Conservation (phyloP, 441 rosid genomes). For the Arabidopsis lyrata region DNA sequence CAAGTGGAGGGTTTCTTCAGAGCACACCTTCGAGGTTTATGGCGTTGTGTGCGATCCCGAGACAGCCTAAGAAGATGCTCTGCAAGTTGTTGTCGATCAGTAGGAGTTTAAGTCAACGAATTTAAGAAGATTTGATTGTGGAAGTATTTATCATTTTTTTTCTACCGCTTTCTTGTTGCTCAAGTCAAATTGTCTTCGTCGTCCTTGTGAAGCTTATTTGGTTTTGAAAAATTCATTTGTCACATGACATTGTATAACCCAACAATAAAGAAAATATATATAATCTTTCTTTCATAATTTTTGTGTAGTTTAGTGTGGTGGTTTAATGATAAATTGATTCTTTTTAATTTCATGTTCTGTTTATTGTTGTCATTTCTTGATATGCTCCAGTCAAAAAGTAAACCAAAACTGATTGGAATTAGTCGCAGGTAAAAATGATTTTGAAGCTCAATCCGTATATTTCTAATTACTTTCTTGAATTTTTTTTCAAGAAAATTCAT, state of each 20-base stretch:
- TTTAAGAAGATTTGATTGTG: conserved; percentile 34
- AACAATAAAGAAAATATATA: conserved; percentile 11
- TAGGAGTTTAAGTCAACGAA: conserved; percentile 71
- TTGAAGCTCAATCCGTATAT: too few species aligned
- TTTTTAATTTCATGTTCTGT: not conserved
- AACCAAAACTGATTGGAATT: too few species aligned
- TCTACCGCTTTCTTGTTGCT: conserved; percentile 42
- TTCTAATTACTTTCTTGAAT: too few species aligned
- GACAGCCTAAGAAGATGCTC: conserved; percentile 80
- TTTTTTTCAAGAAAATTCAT: too few species aligned
- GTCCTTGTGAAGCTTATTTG: conserved; percentile 9
- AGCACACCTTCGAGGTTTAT: conserved; percentile 66
- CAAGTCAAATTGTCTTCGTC: conserved; percentile 25
- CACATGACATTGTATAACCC: conserved; percentile 16
- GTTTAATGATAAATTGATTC: not conserved
- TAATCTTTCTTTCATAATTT: not conserved
- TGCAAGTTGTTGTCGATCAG: conserved; percentile 82
- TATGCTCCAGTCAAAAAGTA: not conserved
- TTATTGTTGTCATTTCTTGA: not conserved
- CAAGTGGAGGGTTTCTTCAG: conserved; percentile 50
- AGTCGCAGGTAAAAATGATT: too few species aligned
- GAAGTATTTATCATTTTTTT: conserved; percentile 40
- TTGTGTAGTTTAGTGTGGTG: not conserved
- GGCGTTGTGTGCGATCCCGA: conserved; percentile 75
- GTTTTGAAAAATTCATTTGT: conserved; percentile 28